Conservation (phyloP, 1,139 yeast species). For the Yamadazyma trypodendri region DNA sequence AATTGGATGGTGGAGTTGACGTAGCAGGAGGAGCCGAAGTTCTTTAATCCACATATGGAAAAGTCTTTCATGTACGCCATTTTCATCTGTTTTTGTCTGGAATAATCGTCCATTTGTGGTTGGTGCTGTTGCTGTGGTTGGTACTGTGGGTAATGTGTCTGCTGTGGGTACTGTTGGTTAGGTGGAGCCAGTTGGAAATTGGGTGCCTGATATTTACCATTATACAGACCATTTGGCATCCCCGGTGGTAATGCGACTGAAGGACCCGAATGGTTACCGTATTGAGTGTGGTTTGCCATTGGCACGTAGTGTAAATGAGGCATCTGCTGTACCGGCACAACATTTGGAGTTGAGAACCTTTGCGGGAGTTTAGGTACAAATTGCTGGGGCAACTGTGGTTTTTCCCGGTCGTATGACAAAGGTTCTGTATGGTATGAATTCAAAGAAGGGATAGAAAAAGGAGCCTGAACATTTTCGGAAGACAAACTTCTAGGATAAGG, state of each 20-base stretch:
- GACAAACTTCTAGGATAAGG: no score
- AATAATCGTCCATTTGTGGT: conserved; percentile 5
- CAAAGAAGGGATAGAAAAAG: conserved; percentile 4
- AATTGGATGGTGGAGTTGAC: conserved; percentile 70
- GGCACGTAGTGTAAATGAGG: conserved; percentile 2
- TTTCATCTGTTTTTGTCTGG: conserved; percentile 13
- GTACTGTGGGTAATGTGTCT: no score
- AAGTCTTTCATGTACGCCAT: conserved; percentile 32
- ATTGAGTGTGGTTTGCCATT: neutral
- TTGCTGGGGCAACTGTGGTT: neutral
- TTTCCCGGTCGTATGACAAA: neutral
- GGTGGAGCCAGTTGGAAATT: no score
- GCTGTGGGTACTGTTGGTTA: conserved; percentile 4
- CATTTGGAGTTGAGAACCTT: neutral
- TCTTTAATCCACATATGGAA: conserved; percentile 63
- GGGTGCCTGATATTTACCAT: neutral
- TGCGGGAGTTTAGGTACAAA: conserved; percentile 1
- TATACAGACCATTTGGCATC: neutral
- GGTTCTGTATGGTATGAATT: conserved; percentile 6
- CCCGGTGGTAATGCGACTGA: no score
- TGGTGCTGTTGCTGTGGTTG: neutral
- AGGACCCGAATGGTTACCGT: neutral
- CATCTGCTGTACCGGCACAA: conserved; percentile 1
- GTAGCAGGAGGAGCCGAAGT: conserved; percentile 73
- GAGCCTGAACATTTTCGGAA: no score